phyloP scores from a whole-genome alignment of 257 asterid genomes.

The Capsicum pubescens region DNA sequence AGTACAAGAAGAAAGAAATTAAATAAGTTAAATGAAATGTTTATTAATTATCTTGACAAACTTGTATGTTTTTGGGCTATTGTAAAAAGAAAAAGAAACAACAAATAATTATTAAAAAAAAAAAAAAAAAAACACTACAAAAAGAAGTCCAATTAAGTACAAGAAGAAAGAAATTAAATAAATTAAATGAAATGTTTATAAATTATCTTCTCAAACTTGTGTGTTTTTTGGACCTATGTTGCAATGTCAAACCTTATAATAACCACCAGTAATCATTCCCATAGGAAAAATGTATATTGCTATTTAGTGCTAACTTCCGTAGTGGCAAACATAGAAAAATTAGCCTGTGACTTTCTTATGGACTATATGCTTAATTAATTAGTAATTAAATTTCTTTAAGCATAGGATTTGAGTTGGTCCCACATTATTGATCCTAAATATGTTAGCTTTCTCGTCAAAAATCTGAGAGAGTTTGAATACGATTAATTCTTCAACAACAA shows the following conservation, averaged over 20 bases:
- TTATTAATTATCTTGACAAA: background rate
- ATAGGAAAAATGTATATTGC: background rate
- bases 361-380: background rate
- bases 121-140: background rate
- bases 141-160: background rate
- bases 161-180: background rate
- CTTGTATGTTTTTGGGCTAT: conserved; percentile 3
- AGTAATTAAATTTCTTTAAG: background rate
- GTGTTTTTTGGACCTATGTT: conserved; percentile 15
- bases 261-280: conserved; percentile 17
- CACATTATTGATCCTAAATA: background rate
- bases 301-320: conserved; percentile 18
- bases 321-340: conserved; percentile 28
- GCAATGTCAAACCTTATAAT: conserved; percentile 26
- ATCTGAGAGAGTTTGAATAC: background rate
- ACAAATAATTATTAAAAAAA: background rate
- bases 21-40: background rate
- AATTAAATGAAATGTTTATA: background rate
- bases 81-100: background rate
- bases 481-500: background rate
- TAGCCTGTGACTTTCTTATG: background rate
- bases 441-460: background rate
- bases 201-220: background rate
- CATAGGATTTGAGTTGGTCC: background rate
- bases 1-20: background rate